Evolutionary conservation across 805 yeast species (phyloP).

Genomic region (Myxozyma neglecta): DNA sequence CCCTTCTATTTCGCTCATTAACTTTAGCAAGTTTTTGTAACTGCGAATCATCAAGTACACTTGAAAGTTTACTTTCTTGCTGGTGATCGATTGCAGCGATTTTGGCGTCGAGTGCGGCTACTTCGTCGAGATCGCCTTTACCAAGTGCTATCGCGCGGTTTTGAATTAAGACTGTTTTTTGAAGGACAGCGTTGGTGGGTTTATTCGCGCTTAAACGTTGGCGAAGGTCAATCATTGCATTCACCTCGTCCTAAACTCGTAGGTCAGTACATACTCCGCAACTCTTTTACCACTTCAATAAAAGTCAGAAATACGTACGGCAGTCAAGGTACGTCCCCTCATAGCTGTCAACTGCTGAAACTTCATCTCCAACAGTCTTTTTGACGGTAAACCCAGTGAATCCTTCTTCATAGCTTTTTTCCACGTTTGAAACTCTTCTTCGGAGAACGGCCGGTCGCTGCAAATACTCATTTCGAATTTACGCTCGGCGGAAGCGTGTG

Average conservation of each 20-base stretch:
- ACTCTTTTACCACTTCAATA: too few relatives aligned
- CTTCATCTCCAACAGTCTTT: conserved; percentile 64
- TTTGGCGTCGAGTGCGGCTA: conserved; percentile 40
- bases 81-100: conserved; percentile 37
- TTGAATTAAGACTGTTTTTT: conserved; percentile 68
- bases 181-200: conserved; percentile 74
- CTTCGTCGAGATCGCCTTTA: conserved; percentile 38
- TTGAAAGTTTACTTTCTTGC: conserved; percentile 1
- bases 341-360: conserved; percentile 61
- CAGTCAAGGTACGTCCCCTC: conserved; percentile 64
- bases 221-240: conserved; percentile 73
- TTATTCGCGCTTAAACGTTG: conserved; percentile 59
- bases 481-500: conserved; percentile 78
- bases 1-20: conserved; percentile 80
- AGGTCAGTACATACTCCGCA: not conserved
- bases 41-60: conserved; percentile 19
- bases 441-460: conserved; percentile 71
- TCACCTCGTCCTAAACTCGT: conserved; percentile 52
- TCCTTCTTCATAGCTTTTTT: conserved; percentile 59
- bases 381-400: conserved; percentile 57
- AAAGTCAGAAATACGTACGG: conserved; percentile 41
- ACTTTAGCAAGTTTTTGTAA: conserved; percentile 60
- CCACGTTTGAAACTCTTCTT: conserved; percentile 74
- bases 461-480: conserved; percentile 75
- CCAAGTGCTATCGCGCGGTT: conserved; percentile 73